A percentile compares a stretch with the other conserved stretches of the same genome.
Evolutionary conservation across 495 filamentous ascomycete genomes (phyloP).

Genomic region (Penicillium macrosclerotiorum): DNA sequence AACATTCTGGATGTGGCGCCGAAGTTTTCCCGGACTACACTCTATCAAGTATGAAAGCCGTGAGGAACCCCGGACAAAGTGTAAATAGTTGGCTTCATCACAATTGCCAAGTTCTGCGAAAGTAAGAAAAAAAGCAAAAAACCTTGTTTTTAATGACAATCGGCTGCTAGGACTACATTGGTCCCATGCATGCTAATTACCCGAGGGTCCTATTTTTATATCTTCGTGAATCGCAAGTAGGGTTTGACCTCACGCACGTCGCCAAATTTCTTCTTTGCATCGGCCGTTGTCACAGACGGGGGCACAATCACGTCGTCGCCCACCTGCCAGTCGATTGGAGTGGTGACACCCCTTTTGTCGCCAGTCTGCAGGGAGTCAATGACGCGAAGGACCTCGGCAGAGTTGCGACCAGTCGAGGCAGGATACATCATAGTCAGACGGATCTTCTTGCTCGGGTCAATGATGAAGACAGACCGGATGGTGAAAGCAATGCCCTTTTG

Average conservation of each 20-base stretch:
- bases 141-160: too few species aligned
- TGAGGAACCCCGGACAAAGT: too few species aligned
- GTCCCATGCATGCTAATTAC: not conserved
- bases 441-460: slow-evolving; percentile 98
- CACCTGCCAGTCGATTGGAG: slow-evolving; percentile 87
- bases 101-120: not conserved
- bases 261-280: slow-evolving; percentile 88
- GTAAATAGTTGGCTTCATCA: too few species aligned
- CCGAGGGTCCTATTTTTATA: slow-evolving; percentile 6
- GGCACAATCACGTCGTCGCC: slow-evolving; percentile 95
- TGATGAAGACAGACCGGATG: slow-evolving; percentile 98
- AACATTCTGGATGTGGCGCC: slow-evolving; percentile 1
- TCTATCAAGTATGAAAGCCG: slow-evolving; percentile 9
- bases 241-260: slow-evolving; percentile 93
- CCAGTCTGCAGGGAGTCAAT: slow-evolving; percentile 96
- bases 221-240: slow-evolving; percentile 49
- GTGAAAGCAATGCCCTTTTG: slow-evolving; percentile 96
- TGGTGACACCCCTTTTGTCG: slow-evolving; percentile 93
- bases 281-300: slow-evolving; percentile 79
- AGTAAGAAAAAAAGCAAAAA: too few species aligned
- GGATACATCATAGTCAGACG: slow-evolving; percentile 95
- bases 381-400: slow-evolving; percentile 91
- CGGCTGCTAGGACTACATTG: too few species aligned
- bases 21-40: slow-evolving; percentile 9
- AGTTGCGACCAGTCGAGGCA: slow-evolving; percentile 94